These are phyloP conservation scores for Ophidiomyces ophidiicola DNA, from an alignment of 2,329 filamentous ascomycete genomes.

Conservation along the genomic window DNA sequence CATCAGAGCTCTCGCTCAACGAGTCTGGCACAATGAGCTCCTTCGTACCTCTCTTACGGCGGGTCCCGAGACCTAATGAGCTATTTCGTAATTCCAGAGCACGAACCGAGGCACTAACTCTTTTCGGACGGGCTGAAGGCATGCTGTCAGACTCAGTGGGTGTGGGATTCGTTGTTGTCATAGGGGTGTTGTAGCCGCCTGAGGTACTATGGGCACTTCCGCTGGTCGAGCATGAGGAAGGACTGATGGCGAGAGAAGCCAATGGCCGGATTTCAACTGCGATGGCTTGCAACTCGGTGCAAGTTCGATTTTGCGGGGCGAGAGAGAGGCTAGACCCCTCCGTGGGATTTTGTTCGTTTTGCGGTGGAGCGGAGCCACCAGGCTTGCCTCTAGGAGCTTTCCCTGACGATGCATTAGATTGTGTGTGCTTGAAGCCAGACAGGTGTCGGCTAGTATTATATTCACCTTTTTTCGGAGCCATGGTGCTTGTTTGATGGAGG, in stretches of 20 bases:
- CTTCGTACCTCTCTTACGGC: constrained; percentile 36
- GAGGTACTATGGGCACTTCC: constrained; percentile 21
- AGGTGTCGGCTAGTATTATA: neutral
- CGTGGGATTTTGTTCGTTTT: neutral
- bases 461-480: constrained; percentile 1
- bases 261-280: constrained; percentile 5
- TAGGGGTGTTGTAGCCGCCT: constrained; percentile 48
- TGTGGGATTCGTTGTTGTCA: constrained; percentile 47
- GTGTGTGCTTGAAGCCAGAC: neutral
- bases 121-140: constrained; percentile 15
- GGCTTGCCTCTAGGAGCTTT: neutral
- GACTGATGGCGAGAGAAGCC: neutral
- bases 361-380: neutral
- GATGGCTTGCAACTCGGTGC: neutral
- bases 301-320: neutral
- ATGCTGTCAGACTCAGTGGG: constrained; percentile 36
- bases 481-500: neutral
- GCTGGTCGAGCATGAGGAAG: neutral
- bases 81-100: constrained; percentile 39
- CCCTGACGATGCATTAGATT: neutral
- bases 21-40: constrained; percentile 32
- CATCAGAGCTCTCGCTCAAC: constrained; percentile 32
- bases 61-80: constrained; percentile 37
- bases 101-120: constrained; percentile 36
- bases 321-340: neutral